A percentile compares a stretch with the other conserved stretches of the same genome.
Conservation (phyloP, 257 asterid genomes). For the Solanum chaucha region DNA sequence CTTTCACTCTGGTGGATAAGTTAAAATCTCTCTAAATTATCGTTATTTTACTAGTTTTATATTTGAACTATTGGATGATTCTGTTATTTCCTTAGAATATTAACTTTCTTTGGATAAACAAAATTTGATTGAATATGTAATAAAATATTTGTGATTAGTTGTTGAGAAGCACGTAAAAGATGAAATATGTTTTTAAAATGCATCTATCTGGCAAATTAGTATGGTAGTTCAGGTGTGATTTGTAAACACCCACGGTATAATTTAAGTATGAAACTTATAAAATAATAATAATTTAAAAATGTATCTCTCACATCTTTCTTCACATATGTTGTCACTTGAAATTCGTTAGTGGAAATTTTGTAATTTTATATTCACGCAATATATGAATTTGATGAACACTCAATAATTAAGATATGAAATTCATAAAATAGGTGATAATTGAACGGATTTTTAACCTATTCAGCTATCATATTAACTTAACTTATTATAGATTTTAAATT, state of each 20-base stretch:
- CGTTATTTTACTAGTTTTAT: background rate
- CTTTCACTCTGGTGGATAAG: background rate
- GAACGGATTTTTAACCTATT: background rate
- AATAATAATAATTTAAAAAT: too few species aligned
- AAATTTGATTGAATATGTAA: background rate
- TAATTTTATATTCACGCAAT: background rate
- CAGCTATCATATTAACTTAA: background rate
- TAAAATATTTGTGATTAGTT: background rate
- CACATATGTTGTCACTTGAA: too few species aligned
- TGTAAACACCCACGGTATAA: too few species aligned
- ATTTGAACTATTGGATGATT: too few species aligned
- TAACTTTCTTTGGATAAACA: background rate
- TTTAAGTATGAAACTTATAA: too few species aligned
- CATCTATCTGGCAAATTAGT: background rate
- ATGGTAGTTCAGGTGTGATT: background rate
- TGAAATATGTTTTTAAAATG: background rate
- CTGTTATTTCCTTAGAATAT: too few species aligned
- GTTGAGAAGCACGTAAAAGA: background rate
- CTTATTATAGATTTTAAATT: background rate
- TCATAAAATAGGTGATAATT: too few species aligned
- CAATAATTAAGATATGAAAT: background rate
- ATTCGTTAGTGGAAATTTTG: too few species aligned
- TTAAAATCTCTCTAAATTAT: background rate
- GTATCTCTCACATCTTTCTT: fast-evolving
- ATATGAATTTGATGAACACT: background rate